Conservation (phyloP, 2,329 filamentous ascomycete genomes). For the Intubia oerlemansii region DNA sequence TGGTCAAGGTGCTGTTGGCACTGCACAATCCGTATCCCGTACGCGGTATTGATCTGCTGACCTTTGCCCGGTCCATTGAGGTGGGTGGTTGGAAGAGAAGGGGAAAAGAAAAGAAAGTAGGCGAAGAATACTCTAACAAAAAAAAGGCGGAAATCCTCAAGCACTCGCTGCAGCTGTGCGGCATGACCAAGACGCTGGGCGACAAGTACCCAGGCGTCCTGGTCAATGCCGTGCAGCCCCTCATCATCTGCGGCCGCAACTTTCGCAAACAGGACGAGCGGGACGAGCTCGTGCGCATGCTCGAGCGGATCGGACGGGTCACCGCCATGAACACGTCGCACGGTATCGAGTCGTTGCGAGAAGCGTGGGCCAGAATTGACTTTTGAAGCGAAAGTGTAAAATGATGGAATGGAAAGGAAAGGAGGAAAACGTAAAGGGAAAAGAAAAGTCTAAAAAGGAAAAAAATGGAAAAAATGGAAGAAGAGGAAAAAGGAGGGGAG, state of each 20-base stretch:
- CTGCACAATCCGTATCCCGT: too few species aligned
- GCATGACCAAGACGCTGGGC: slow-evolving; percentile 1
- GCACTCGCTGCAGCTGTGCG: slow-evolving; percentile 1
- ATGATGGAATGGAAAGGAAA: too few species aligned
- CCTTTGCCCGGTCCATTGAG: not conserved
- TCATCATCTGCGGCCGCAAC: slow-evolving; percentile 1
- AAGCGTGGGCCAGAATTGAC: too few species aligned
- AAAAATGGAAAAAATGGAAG: not conserved
- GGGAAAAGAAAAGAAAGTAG: too few species aligned
- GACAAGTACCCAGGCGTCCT: slow-evolving; percentile 1
- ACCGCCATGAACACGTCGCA: too few species aligned
- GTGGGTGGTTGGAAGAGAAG: not conserved
- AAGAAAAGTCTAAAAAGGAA: not conserved
- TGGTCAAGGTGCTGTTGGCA: too few species aligned
- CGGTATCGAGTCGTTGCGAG: too few species aligned
- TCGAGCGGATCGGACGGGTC: too few species aligned
- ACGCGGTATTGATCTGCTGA: not conserved
- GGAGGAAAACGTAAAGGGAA: not conserved
- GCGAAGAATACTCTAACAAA: too few species aligned
- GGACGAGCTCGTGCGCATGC: not conserved
- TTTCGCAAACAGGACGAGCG: slow-evolving; percentile 1
- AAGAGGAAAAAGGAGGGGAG: not conserved
- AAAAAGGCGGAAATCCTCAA: slow-evolving; percentile 1
- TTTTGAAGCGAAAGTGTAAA: too few species aligned
- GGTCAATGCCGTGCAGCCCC: slow-evolving; percentile 1